phyloP scores from a whole-genome alignment of 306 rosid genomes.

The Cicer arietinum region DNA sequence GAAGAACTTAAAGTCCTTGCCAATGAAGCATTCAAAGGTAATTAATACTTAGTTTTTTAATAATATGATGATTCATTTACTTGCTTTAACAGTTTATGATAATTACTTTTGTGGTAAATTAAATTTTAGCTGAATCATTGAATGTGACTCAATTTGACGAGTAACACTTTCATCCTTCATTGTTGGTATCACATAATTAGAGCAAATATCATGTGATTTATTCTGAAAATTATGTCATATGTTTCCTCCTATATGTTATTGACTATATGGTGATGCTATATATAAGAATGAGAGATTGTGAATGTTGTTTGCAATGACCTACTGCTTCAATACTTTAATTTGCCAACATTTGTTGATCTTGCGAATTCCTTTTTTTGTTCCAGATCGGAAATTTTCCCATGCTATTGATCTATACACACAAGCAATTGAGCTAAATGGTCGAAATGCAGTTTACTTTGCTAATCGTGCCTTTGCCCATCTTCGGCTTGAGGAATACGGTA shows the following conservation, averaged over 20 bases:
- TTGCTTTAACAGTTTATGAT: slow-evolving; percentile 3
- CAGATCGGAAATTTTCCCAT: slow-evolving; percentile 87
- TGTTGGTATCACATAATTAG: slow-evolving; percentile 16
- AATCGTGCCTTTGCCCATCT: slow-evolving; percentile 97
- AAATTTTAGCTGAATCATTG: slow-evolving; percentile 11
- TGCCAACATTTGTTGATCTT: slow-evolving; percentile 44
- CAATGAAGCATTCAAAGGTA: slow-evolving; percentile 86
- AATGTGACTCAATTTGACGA: slow-evolving; percentile 16
- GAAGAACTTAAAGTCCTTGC: slow-evolving; percentile 85
- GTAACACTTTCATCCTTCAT: not conserved
- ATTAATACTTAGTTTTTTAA: slow-evolving; percentile 28
- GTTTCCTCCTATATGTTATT: not conserved
- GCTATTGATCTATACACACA: slow-evolving; percentile 87
- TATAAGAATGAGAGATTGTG: slow-evolving; percentile 1
- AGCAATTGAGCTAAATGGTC: slow-evolving; percentile 77
- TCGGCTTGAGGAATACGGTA: slow-evolving; percentile 93
- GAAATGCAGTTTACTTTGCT: slow-evolving; percentile 89
- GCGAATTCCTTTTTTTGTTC: slow-evolving; percentile 41
- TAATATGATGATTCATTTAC: slow-evolving; percentile 24
- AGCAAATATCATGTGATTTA: slow-evolving; percentile 11
- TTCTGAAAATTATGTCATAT: not conserved
- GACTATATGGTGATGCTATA: not conserved
- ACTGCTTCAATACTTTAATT: slow-evolving; percentile 16
- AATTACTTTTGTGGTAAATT: slow-evolving; percentile 6
- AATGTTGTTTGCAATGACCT: slow-evolving; percentile 30